Base-by-base conservation (phyloP, 441 rosid species). In the Gossypium gossypioides region DNA sequence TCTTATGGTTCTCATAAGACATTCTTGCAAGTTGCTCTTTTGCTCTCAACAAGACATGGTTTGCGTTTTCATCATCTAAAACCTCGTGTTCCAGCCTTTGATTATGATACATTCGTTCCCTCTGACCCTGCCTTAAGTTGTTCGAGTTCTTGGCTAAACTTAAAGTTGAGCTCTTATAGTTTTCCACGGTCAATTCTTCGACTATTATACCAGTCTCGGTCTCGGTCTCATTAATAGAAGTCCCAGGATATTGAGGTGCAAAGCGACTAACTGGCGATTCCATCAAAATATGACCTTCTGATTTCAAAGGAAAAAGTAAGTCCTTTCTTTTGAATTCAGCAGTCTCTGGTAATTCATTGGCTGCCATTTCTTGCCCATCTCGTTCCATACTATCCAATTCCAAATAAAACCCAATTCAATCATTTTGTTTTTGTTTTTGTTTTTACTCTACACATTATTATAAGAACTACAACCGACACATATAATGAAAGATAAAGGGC, bases 161-260 rank as follows among this genome's bases (percentile, higher is more conserved):
- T 2, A 74, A 29, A 74, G 75, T 25, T 10, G 63, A 65, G 50
- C 54, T 67, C 72, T 77, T 70, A 80, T 66, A 81, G 68, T 84
- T 84, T 15, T 80, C 79, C 50, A 72, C 68, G 0, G 87, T 81
- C 75, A 84, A 40, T 71, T 88, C 90, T 59, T 80, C 86, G 64
- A 88, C 84, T n/a, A 68, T 75, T 18, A 82, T 72, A 59, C 63
- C 79, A 0, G 62, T 68, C 25, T 55, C 79, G 0, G 27, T 24
- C 25, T 58, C 78, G 1, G 67, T 52, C 62, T 79, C 83, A 6
- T 76, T 82, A 58, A 71, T 44, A 48, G 83, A 77, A 72, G 61
- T 42, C 55, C 66, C 66, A 34, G 66, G 65, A 57, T 37, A 37
- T 8, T 76, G 76, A 52, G 74, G 73, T 65, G 71, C 80, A 48